Evolutionary conservation across 208 protist genomes (phyloP), one percentile per base, ranked within the genome.

Genomic region (Leishmania tropica): DNA sequence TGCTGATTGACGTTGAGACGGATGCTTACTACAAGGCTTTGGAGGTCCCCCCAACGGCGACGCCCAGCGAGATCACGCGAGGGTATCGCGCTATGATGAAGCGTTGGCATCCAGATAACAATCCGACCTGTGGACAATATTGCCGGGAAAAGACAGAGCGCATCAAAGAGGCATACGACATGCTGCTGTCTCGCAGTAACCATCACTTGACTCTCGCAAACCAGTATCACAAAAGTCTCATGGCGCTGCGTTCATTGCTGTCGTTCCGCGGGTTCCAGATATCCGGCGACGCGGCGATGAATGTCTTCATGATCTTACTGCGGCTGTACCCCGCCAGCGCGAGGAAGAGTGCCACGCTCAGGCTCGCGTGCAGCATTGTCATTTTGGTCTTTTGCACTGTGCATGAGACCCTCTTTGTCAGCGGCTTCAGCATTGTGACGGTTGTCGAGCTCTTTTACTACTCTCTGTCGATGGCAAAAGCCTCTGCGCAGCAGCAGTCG

Each of bases 221-320:
- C 65, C 83, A 85, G 47, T 96, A 97, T 79, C 83, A 89, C 17
- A 86, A 95, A 45, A 81, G 89, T 37, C 80, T 96, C 54, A 73
- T 87, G 68, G 84, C 94, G 72, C 79, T 97, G 53, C 87, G 93
- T 1, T 94, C 90, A 1, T 60, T 96, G 42, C 79, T 97, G 42
- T 91, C 91, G n/a, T 96, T 96, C 70, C 90, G 93, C 24, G 78
- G 93, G 3, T 96, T 95, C 77, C 75, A 83, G n/a, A 96, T 96
- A 47, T 89, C 92, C 7, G 86, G 85, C 56, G 82, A 87, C 79
- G 88, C 94, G 17, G 91, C 92, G 40, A 86, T 93, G 82, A 84
- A 89, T 56, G 67, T 95, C 24, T 90, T 88, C 78, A 83, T 87
- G 74, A 75, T 92, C 19, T 31, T 91, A 15, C 53, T 54, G 31